Base-by-base conservation (phyloP, 495 filamentous ascomycete species). In the Penicillium cosmopolitanum region DNA sequence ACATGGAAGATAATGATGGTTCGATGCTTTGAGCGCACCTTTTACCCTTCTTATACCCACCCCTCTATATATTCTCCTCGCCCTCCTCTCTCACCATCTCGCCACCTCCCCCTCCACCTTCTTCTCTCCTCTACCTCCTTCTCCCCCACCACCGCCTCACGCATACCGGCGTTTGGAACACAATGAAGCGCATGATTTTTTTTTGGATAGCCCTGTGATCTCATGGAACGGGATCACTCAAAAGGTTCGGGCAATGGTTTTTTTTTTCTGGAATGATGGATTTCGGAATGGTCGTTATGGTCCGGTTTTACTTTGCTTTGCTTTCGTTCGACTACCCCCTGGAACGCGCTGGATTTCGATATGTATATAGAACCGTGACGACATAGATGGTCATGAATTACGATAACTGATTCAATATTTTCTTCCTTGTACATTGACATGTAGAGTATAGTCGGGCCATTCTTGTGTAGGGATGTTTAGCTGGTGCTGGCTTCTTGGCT, bases 1-100 rank as follows among this genome's bases (percentile, higher is more conserved):
- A 70, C n/a, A 52, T 61, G 11, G 68, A 70, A 10, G 68, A 66
- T 7, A 52, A 58, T 11, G 68, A 69, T 16, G 51, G 31, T 1
- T 38, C 58, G 16, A 58, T 62, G 58, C 53, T 57, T 59, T 56
- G 44, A 46, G 48, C 18, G 31, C 18, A 31, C 40, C 36, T 25
- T 35, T 5, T n/a, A 40, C 11, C 11, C 36, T 13, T 40, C n/a
- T 40, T 5, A 13, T n/a, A 40, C 52, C n/a, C 44, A 40, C 52
- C n/a, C 44, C 19, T 42, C 16, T 18, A 23, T 23, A 23, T 13
- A 33, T 31, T 23, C 43, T 38, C 38, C 18, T n/a, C 58, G 6
- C 35, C 35, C 5, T 9, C 11, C 1, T 18, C 2, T 15, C 36
- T 21, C 23, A 13, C 44, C 18, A 34, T 46, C 44, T 5, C 16